Conservation (phyloP, 768 basidiomycete genomes). For the Termitomyces sp. region DNA sequence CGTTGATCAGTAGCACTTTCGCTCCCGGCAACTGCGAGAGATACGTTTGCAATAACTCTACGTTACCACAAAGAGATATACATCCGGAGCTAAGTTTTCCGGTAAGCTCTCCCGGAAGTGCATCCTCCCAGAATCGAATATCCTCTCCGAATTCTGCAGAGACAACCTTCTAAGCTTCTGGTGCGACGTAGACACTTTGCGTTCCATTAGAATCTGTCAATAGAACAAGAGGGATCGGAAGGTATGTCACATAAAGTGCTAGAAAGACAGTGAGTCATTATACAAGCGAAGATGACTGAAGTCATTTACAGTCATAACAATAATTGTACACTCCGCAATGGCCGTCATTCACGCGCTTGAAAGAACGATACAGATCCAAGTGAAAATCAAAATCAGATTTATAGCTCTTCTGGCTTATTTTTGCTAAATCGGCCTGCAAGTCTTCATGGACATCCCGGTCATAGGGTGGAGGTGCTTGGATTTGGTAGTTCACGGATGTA, state of each 20-base stretch:
- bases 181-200: constrained; percentile 49
- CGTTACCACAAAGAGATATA: background rate
- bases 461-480: constrained; percentile 48
- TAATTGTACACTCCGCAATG: constrained; percentile 50
- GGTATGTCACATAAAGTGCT: constrained; percentile 42
- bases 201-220: constrained; percentile 35
- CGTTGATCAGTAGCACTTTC: constrained; percentile 49
- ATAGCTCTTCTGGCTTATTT: constrained; percentile 40
- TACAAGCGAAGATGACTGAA: background rate
- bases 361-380: constrained; percentile 44
- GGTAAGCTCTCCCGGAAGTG: constrained; percentile 40
- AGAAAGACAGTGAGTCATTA: background rate
- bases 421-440: constrained; percentile 41
- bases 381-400: constrained; percentile 50
- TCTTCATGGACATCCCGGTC: constrained; percentile 51
- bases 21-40: constrained; percentile 39
- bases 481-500: constrained; percentile 56
- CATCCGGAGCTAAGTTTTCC: constrained; percentile 40
- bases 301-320: constrained; percentile 35
- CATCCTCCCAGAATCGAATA: constrained; percentile 48
- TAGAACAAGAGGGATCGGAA: constrained; percentile 43
- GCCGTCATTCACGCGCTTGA: constrained; percentile 53
- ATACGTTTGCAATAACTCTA: background rate
- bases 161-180: constrained; percentile 46
- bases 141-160: constrained; percentile 45